Evolutionary conservation across 371 early-diverging fungal species (phyloP).

Genomic region (Blakeslea trispora): DNA sequence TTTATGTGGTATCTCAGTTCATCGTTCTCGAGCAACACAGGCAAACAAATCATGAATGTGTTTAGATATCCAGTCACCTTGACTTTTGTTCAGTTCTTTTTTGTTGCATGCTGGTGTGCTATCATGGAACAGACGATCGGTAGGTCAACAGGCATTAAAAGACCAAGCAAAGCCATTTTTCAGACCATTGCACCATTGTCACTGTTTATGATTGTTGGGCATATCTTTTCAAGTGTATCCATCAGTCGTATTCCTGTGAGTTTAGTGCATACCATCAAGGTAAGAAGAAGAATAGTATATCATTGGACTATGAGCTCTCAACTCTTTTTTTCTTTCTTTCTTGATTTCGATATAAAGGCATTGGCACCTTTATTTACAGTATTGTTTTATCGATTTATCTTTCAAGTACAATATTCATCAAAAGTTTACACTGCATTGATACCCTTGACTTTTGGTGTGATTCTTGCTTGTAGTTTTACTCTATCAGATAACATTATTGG

Average conservation of each 20-base stretch:
- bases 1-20: constrained; percentile 79
- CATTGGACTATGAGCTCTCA: too few relatives aligned
- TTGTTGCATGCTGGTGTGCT: constrained; percentile 63
- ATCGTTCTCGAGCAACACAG: constrained; percentile 80
- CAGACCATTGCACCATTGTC: constrained; percentile 70
- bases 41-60: constrained; percentile 73
- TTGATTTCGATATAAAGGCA: constrained; percentile 71
- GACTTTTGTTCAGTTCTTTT: constrained; percentile 76
- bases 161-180: constrained; percentile 58
- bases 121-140: constrained; percentile 35
- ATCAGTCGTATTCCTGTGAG: constrained; percentile 78
- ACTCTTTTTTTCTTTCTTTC: too few relatives aligned
- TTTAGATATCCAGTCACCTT: constrained; percentile 81
- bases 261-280: constrained; percentile 91
- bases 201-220: constrained; percentile 82
- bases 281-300: too few relatives aligned
- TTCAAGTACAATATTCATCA: constrained; percentile 61
- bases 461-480: constrained; percentile 44
- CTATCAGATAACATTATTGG: constrained; percentile 65
- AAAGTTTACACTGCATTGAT: constrained; percentile 76
- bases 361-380: constrained; percentile 90
- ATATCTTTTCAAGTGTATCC: constrained; percentile 78
- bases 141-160: constrained; percentile 51
- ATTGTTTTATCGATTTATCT: constrained; percentile 69
- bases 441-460: constrained; percentile 85